Base-by-base conservation (phyloP, 1,284 basidiomycete species). In the Jaminaea rosea region DNA sequence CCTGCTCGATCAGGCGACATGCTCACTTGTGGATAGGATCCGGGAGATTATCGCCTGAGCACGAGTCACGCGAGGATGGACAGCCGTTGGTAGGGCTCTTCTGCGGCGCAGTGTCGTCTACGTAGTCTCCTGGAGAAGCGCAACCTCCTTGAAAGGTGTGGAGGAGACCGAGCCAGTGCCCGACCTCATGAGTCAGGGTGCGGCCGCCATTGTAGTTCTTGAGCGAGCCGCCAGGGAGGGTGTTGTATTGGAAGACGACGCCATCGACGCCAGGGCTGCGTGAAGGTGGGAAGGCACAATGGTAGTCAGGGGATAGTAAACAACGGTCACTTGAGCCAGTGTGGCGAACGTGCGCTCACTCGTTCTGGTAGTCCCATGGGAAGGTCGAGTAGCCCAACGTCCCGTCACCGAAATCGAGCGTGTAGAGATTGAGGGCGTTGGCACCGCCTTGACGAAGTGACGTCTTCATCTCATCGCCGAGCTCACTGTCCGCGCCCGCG, bases 91-190 rank as follows among this genome's bases (percentile, higher is more conserved):
- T 59, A 2, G 62, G 54, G 1, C 23, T 21, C n/a, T 49, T 53
- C 50, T 66, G 56, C 29, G 63, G 55, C 24, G 80, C 78, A 1
- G 81, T 81, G 59, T 82, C 81, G 31, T 66, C 61, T 48, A 83
- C 80, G 32, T 55, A 63, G 63, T 83, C 81, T 13, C 81, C 81
- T 15, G 73, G 50, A 32, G 75, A 76, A 29, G 57, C 59, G 75
- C 80, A 82, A 4, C 81, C 80, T 26, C 80, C 80, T 62, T 82
- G 79, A 76, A 82, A 83, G 29, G 80, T 80, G 66, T 82, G 81
- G 72, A 80, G 81, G 31, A 82, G 75, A 29, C 81, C 80, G 59
- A 81, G 41, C 63, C 63, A 69, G 41, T 62, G 56, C 1, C 59
- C 63, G 44, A 78, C 79, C 67, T 82, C 81, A 63, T 82, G 81